Conservation (phyloP, 352 stramenopile genomes). For the Phytopythium ostracodes region DNA sequence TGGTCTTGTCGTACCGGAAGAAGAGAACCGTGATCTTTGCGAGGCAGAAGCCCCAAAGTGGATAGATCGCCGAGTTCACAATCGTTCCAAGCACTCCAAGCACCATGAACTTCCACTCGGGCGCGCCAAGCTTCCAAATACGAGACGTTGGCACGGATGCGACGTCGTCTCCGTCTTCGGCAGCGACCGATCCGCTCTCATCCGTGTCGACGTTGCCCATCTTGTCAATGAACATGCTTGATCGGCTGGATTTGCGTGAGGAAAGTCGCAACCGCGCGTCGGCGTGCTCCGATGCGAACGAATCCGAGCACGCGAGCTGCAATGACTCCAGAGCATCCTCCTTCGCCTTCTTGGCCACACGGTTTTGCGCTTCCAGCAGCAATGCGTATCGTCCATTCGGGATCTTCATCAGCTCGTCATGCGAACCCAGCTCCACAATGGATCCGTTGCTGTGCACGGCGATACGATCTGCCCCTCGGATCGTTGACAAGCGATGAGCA, state of each 20-base stretch:
- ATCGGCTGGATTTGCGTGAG: too few species aligned
- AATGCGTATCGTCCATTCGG: too few species aligned
- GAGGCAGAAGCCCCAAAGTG: slow-evolving; percentile 41
- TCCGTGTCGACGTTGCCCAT: too few species aligned
- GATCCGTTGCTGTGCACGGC: slow-evolving; percentile 91
- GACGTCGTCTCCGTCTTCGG: background rate
- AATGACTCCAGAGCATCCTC: too few species aligned
- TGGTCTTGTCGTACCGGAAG: slow-evolving; percentile 33
- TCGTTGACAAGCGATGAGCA: slow-evolving; percentile 92
- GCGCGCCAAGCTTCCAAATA: too few species aligned
- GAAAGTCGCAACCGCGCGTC: too few species aligned
- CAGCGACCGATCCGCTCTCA: background rate
- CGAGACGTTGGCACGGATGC: too few species aligned
- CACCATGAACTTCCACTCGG: slow-evolving; percentile 43
- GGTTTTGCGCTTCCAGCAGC: too few species aligned
- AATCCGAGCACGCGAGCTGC: too few species aligned
- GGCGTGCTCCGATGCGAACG: too few species aligned
- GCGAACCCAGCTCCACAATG: slow-evolving; percentile 91
- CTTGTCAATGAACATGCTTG: too few species aligned
- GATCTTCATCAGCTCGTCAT: slow-evolving; percentile 87
- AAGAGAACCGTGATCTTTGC: slow-evolving; percentile 53
- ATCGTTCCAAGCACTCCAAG: slow-evolving; percentile 34
- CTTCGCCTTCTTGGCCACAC: too few species aligned
- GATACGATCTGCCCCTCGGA: slow-evolving; percentile 93
- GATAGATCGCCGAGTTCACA: slow-evolving; percentile 43